Evolutionary conservation across 352 stramenopile species (phyloP).

Genomic region (Phytopythium montanum): DNA sequence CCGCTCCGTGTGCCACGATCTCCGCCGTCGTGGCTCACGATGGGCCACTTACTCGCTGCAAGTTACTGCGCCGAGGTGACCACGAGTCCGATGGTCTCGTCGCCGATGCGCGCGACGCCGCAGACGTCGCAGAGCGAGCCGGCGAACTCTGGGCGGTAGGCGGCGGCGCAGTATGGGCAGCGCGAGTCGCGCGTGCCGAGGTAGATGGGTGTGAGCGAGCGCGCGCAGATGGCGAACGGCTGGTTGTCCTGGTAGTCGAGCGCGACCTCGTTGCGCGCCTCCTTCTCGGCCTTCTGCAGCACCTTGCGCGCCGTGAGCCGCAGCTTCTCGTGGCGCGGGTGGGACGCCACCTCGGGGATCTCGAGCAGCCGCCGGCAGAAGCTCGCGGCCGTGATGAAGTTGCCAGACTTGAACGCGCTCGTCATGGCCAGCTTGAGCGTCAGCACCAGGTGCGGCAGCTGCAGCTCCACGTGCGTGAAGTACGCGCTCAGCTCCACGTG

Average conservation of each 20-base stretch:
- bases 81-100: conserved; percentile 96
- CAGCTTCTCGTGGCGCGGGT: conserved; percentile 92
- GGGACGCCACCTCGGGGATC: conserved; percentile 93
- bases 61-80: conserved; percentile 54
- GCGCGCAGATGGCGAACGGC: conserved; percentile 94
- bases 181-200: conserved; percentile 81
- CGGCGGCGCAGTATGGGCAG: conserved; percentile 95
- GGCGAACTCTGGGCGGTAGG: conserved; percentile 87
- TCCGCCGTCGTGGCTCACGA: neutral
- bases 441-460: conserved; percentile 97
- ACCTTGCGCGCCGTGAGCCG: conserved; percentile 96
- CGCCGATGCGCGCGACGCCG: conserved; percentile 90
- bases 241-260: conserved; percentile 98
- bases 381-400: conserved; percentile 98
- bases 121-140: conserved; percentile 93
- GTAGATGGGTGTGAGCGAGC: conserved; percentile 96
- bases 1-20: neutral
- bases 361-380: conserved; percentile 99
- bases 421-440: conserved; percentile 99
- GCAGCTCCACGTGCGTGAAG: conserved; percentile 99
- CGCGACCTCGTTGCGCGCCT: conserved; percentile 97
- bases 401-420: conserved; percentile 99
- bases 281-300: conserved; percentile 98
- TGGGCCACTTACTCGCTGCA: neutral
- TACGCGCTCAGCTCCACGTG: conserved; percentile 98